Conservation (phyloP, 306 rosid species). For the Begonia fuchsioides region DNA sequence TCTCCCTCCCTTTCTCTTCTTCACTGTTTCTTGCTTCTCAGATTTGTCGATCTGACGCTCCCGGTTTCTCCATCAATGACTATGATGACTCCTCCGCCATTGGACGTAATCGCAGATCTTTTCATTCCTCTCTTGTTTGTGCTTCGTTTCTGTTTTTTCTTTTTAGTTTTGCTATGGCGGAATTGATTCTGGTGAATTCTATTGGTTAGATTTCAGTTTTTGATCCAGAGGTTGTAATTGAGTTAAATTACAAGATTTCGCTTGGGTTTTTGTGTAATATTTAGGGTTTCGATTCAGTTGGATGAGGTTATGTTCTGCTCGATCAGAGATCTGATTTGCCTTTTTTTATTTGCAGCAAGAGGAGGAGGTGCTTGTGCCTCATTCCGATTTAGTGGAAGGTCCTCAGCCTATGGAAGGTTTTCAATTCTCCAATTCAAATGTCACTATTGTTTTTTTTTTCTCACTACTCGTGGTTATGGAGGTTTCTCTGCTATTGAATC, state of each 20-base stretch:
- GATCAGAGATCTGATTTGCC: constrained; percentile 24
- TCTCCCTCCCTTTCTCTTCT: neutral
- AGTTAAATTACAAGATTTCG: constrained; percentile 9
- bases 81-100: constrained; percentile 37
- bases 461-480: neutral
- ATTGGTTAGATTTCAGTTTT: constrained; percentile 15
- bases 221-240: constrained; percentile 9
- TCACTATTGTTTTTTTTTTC: constrained; percentile 1
- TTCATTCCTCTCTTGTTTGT: neutral
- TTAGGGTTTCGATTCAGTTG: constrained; percentile 31
- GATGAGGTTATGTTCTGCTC: constrained; percentile 23
- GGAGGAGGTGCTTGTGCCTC: constrained; percentile 54
- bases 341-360: constrained; percentile 29
- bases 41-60: constrained; percentile 38
- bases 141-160: constrained; percentile 1
- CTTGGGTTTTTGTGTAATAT: constrained; percentile 8
- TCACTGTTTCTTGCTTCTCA: constrained; percentile 16
- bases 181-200: constrained; percentile 10
- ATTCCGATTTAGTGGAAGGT: constrained; percentile 37
- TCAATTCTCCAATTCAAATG: neutral
- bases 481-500: constrained; percentile 7
- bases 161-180: constrained; percentile 5
- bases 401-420: constrained; percentile 62
- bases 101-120: constrained; percentile 23
- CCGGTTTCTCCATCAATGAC: constrained; percentile 30